Base-by-base conservation (phyloP, 139 green algal species). In the Coelastrella sp. region DNA sequence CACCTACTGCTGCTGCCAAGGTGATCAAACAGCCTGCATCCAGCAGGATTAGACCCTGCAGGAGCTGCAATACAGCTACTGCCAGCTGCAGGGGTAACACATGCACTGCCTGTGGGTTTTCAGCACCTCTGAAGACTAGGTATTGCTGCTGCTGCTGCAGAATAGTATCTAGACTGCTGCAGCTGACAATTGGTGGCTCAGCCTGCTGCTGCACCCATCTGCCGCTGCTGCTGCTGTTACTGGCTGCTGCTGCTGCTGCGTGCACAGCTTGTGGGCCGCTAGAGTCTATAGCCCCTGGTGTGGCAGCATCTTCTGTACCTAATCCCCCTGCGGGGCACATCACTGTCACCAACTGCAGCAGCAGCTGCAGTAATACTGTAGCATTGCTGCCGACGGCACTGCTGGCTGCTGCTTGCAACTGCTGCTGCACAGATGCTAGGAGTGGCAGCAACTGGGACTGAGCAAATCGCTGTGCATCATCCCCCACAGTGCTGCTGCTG, bases 81-180 rank as follows among this genome's bases (percentile, higher is more conserved):
- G 81, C 81, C 59, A 86, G 81, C 24, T 56, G 81, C 4, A 86
- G 81, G 5, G 81, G 81, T 15, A 86, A 59, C 59, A 86, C 81
- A 56, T 86, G 81, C 22, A 86, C 0, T 7, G 59, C 4, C n/a
- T 86, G 58, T 7, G 81, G 17, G 4, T 86, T 12, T 6, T 56
- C 81, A 59, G 56, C 81, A 27, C 59, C 81, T 59, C 75, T 59
- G 27, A 86, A 86, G 9, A 86, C 59, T n/a, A 86, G 59, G n/a
- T 60, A 75, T 6, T 86, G 60, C 81, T 86, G 81, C 58, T 85
- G 80, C 59, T 75, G 78, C n/a, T 70, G 81, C n/a, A 15, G 22
- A 12, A 17, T 74, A 25, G 5, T 27, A n/a, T 61, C 7, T 56
- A 17, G 11, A 22, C 49, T 10, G 12, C 58, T 14, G 19, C 79